Conservation (phyloP, 352 stramenopile genomes). For the Pythium biforme region DNA sequence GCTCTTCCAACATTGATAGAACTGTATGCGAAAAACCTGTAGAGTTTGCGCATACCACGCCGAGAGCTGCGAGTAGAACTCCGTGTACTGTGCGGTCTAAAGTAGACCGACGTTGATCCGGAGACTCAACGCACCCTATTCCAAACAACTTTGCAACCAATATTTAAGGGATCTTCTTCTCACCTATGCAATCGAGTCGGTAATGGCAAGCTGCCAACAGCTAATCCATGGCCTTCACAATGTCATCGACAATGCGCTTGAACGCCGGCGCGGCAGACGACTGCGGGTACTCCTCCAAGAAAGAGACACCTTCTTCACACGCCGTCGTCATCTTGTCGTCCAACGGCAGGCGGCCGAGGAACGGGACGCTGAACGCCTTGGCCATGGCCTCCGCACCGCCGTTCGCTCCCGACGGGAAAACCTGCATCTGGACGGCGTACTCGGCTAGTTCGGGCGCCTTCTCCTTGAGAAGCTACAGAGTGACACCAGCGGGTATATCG, state of each 20-base stretch:
- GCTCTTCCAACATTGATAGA: constrained; percentile 49
- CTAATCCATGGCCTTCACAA: constrained; percentile 58
- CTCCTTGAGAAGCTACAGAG: constrained; percentile 68
- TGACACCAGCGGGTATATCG: too few relatives aligned
- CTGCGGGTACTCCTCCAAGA: constrained; percentile 88
- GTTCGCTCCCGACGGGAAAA: constrained; percentile 86
- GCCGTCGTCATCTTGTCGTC: constrained; percentile 96
- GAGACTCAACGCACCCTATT: not conserved
- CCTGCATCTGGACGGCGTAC: constrained; percentile 78
- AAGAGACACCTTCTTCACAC: constrained; percentile 95
- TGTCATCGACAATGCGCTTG: constrained; percentile 67
- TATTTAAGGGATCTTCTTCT: constrained; percentile 20
- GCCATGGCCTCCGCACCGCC: constrained; percentile 94
- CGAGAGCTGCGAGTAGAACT: not conserved
- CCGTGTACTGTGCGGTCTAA: constrained; percentile 1
- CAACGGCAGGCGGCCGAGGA: constrained; percentile 95
- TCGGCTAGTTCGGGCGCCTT: constrained; percentile 82
- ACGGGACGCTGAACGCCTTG: constrained; percentile 94
- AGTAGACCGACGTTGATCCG: not conserved
- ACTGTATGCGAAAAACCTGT: not conserved
- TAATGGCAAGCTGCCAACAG: too few relatives aligned
- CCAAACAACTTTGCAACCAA: constrained; percentile 18
- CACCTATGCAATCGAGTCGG: too few relatives aligned
- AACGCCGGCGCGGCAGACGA: constrained; percentile 74
- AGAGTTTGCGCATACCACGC: not conserved